phyloP scores from a whole-genome alignment of 495 filamentous ascomycete genomes.

The Aspergillus biplanus region DNA sequence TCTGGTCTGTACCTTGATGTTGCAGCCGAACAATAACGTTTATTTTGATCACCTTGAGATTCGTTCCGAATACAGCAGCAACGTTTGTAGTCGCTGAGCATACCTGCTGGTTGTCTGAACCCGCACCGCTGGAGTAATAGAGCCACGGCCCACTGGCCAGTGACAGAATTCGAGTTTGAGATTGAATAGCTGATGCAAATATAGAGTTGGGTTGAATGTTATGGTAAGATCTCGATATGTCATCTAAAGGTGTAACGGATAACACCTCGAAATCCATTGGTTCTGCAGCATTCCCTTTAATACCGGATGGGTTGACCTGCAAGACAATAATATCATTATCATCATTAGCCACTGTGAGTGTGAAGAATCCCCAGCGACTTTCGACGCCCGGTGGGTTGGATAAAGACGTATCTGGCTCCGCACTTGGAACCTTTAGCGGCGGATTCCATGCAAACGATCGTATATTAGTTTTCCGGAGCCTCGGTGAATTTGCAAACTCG shows the following conservation, averaged over 20 bases:
- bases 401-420: constrained; percentile 6
- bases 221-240: constrained; percentile 18
- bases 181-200: constrained; percentile 32
- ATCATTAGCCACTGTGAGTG: constrained; percentile 46
- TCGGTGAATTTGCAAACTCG: constrained; percentile 14
- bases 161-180: constrained; percentile 27
- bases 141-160: constrained; percentile 48
- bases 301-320: constrained; percentile 21
- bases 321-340: constrained; percentile 46
- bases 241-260: constrained; percentile 25
- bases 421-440: constrained; percentile 32
- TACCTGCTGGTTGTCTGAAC: neutral
- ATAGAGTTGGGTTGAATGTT: constrained; percentile 33
- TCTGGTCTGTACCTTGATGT: constrained; percentile 14
- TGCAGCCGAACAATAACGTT: constrained; percentile 22
- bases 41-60: constrained; percentile 36
- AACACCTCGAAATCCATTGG: constrained; percentile 33
- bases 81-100: constrained; percentile 29
- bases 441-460: constrained; percentile 49
- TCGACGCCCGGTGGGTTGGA: constrained; percentile 19
- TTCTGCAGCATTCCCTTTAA: neutral
- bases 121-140: neutral
- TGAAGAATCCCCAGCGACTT: constrained; percentile 46
- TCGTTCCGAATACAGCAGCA: constrained; percentile 35
- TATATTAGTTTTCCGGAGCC: constrained; percentile 36